A percentile compares a stretch with the other conserved stretches of the same genome.
These are phyloP conservation scores for Boletales sp. DNA, from an alignment of 768 basidiomycete species.

Conservation along the genomic window DNA sequence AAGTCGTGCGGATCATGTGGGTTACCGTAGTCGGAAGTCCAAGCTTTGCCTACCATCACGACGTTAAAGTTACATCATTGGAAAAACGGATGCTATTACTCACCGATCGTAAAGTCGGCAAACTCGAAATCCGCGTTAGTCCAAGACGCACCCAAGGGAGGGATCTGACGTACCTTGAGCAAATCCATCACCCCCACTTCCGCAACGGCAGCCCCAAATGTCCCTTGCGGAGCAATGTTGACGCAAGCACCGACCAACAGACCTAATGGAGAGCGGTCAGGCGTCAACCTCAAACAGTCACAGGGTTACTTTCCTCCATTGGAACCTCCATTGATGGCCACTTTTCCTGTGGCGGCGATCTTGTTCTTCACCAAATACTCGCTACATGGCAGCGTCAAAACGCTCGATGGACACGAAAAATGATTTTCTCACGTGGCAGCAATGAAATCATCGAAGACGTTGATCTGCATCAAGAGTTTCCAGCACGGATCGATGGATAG, in stretches of 20 bases:
- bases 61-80: constrained; percentile 7
- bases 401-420: not conserved
- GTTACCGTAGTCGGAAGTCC: constrained; percentile 78
- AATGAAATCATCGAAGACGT: constrained; percentile 82
- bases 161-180: constrained; percentile 51
- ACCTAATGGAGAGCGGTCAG: constrained; percentile 37
- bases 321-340: constrained; percentile 75
- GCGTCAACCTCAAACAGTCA: not conserved
- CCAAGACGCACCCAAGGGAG: not conserved
- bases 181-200: constrained; percentile 83
- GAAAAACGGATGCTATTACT: constrained; percentile 3
- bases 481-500: not conserved
- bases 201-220: constrained; percentile 74
- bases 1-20: constrained; percentile 75
- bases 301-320: constrained; percentile 59
- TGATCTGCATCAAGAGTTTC: constrained; percentile 40
- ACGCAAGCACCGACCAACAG: constrained; percentile 82
- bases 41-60: constrained; percentile 52
- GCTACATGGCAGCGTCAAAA: constrained; percentile 32
- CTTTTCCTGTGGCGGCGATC: constrained; percentile 63
- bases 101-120: constrained; percentile 73
- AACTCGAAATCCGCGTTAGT: constrained; percentile 41
- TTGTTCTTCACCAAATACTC: constrained; percentile 72
- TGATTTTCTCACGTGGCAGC: constrained; percentile 59
- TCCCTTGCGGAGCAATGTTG: constrained; percentile 71